Evolutionary conservation across 2,329 filamentous ascomycete genomes (phyloP), one percentile per base, ranked within the genome.

Genomic region (Xylaria sp.): DNA sequence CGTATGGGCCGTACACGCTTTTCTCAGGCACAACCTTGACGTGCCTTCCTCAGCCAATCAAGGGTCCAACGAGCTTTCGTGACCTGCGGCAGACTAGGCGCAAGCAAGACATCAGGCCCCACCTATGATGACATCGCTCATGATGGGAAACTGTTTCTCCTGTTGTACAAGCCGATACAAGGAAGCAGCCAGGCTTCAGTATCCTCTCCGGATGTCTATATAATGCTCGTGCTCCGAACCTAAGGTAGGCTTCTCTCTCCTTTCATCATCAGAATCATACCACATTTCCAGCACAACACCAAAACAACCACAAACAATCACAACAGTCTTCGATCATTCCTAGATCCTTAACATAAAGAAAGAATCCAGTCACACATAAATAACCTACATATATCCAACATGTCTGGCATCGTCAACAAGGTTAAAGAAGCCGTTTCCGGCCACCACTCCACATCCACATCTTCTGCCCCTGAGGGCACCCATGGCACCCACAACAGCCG

Each of bases 391-490:
- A 37, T 68, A 76, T 57, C 66, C 82, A 88, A 70, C 76, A 89
- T 89, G 87, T 87, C 87, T 79, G 80, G 80, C 74, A 81, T 89
- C 76, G 79, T 88, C 77, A 85, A 89, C 83, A 89, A 89, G 81
- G 84, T 88, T 78, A 89, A 89, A 84, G 86, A 88, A 3, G 85
- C 82, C 71, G 78, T 88, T 68, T 76, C 81, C 75, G 80, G 82
- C 70, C 82, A 85, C 79, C 81, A 84, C 75, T 58, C 70, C 20
- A 59, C 64, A 46, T 58, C 70, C 20, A 59, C 64, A 46, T 69
- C 72, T 12, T 73, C 74, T 25, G 72, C 71, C 46, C 74, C 77
- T 13, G 75, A 78, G 66, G 77, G 74, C 32, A 75, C 78, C n/a
- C 75, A 80, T 58, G 79, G 78, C 52, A 68, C 76, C 37, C 77